These are phyloP conservation scores for Gentiana macrophylla DNA, from an alignment of 257 asterid genomes.

Conservation along the genomic window DNA sequence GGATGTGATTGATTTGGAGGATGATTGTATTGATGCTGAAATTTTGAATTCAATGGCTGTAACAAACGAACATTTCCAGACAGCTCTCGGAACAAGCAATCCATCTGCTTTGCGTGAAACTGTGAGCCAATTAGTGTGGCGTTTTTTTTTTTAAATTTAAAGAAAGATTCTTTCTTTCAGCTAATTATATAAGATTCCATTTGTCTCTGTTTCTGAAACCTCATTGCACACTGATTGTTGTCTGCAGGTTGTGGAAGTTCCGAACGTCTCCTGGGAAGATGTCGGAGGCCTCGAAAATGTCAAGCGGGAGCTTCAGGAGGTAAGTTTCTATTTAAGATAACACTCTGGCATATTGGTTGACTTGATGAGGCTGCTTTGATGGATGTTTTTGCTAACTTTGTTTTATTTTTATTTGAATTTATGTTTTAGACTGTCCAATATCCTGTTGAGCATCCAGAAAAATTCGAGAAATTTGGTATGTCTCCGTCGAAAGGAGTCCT, in stretches of 20 bases:
- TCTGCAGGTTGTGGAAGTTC: slow-evolving; percentile 30
- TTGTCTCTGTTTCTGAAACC: background rate
- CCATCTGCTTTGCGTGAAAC: slow-evolving; percentile 58
- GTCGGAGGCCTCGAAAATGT: slow-evolving; percentile 32
- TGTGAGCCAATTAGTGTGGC: slow-evolving; percentile 16
- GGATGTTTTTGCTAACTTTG: background rate
- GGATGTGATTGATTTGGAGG: slow-evolving; percentile 58
- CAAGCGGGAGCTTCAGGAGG: slow-evolving; percentile 34
- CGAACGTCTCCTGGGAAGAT: slow-evolving; percentile 29
- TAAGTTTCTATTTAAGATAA: background rate
- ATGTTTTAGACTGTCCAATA: slow-evolving; percentile 49
- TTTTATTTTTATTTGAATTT: background rate
- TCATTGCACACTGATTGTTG: background rate
- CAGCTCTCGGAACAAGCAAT: slow-evolving; percentile 50
- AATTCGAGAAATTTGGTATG: slow-evolving; percentile 60
- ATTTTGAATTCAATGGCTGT: slow-evolving; percentile 53
- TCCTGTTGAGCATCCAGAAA: slow-evolving; percentile 63
- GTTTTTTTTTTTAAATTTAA: background rate
- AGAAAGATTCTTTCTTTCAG: background rate
- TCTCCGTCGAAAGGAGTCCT: slow-evolving; percentile 65
- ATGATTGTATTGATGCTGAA: slow-evolving; percentile 52
- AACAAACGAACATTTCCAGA: slow-evolving; percentile 45
- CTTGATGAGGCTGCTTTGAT: background rate
- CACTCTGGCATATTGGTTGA: background rate
- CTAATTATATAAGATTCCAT: background rate